These are phyloP conservation scores for Colletotrichum sp. DNA, from an alignment of 2,329 filamentous ascomycete species.

Conservation along the genomic window DNA sequence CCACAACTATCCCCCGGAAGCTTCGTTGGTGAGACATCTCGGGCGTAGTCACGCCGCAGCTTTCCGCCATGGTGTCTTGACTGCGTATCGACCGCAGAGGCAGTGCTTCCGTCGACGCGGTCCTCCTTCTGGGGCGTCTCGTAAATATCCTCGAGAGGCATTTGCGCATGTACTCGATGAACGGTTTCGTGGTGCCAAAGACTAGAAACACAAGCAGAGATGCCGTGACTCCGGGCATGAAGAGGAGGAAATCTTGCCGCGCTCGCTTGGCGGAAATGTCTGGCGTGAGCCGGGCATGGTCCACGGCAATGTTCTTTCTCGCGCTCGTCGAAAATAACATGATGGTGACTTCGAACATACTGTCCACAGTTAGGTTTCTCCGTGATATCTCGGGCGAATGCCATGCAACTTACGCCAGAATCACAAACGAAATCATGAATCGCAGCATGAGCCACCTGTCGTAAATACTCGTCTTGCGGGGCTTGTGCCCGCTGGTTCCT, in stretches of 20 bases:
- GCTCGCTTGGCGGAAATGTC: slow-evolving; percentile 32
- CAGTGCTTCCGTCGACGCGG: neutral
- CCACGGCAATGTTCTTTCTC: slow-evolving; percentile 32
- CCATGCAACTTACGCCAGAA: slow-evolving; percentile 35
- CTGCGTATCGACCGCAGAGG: neutral
- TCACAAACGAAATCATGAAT: slow-evolving; percentile 47
- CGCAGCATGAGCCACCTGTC: slow-evolving; percentile 49
- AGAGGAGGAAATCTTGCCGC: slow-evolving; percentile 19
- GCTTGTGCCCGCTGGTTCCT: neutral
- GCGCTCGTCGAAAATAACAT: slow-evolving; percentile 42
- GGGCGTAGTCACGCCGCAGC: neutral
- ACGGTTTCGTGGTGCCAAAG: slow-evolving; percentile 26
- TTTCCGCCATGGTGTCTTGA: neutral
- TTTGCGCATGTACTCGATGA: slow-evolving; percentile 22
- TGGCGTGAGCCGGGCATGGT: slow-evolving; percentile 29
- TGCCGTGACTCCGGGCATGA: slow-evolving; percentile 28
- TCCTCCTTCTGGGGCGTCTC: neutral
- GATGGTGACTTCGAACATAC: slow-evolving; percentile 39
- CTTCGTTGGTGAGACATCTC: neutral
- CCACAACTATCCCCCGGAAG: neutral
- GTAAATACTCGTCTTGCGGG: slow-evolving; percentile 35
- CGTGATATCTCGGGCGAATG: too few species aligned
- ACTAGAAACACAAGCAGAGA: slow-evolving; percentile 25
- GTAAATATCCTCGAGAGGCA: neutral
- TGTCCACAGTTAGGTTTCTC: slow-evolving; percentile 1